Evolutionary conservation across 768 basidiomycete genomes (phyloP).

Genomic region (Tulasnella sp.): DNA sequence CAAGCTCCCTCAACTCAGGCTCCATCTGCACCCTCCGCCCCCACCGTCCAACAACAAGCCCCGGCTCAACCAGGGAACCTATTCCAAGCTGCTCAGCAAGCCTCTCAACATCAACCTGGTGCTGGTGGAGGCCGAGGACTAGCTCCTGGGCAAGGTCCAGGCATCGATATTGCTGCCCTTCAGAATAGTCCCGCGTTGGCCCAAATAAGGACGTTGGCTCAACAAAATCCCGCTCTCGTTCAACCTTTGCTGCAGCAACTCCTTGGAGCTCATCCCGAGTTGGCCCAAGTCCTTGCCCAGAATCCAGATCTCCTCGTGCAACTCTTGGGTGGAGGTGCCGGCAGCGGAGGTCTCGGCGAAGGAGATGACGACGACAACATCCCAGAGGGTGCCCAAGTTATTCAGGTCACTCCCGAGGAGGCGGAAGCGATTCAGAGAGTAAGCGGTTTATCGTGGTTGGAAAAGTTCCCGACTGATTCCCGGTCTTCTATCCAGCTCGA

Average conservation of each 20-base stretch:
- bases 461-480: neutral
- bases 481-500: slow-evolving; percentile 49
- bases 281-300: slow-evolving; percentile 53
- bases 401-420: slow-evolving; percentile 81
- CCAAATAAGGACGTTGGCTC: slow-evolving; percentile 60
- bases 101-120: slow-evolving; percentile 24
- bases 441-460: slow-evolving; percentile 22
- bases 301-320: slow-evolving; percentile 63
- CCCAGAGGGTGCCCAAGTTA: slow-evolving; percentile 44
- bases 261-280: slow-evolving; percentile 54
- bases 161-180: slow-evolving; percentile 33
- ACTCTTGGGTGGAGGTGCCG: slow-evolving; percentile 39
- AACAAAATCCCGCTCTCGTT: slow-evolving; percentile 63
- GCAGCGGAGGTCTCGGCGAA: slow-evolving; percentile 24
- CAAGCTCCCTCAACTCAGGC: slow-evolving; percentile 29
- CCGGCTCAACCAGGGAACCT: slow-evolving; percentile 38
- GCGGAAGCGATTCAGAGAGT: slow-evolving; percentile 81
- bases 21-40: slow-evolving; percentile 20
- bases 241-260: slow-evolving; percentile 82
- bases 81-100: slow-evolving; percentile 49
- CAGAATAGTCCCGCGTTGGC: slow-evolving; percentile 53
- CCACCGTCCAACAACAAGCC: slow-evolving; percentile 17
- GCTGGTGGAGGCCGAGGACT: slow-evolving; percentile 27
- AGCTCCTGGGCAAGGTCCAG: slow-evolving; percentile 24
- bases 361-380: slow-evolving; percentile 29